phyloP scores from a whole-genome alignment of 108 stramenopile genomes.

The Cafeteria roenbergensis region DNA sequence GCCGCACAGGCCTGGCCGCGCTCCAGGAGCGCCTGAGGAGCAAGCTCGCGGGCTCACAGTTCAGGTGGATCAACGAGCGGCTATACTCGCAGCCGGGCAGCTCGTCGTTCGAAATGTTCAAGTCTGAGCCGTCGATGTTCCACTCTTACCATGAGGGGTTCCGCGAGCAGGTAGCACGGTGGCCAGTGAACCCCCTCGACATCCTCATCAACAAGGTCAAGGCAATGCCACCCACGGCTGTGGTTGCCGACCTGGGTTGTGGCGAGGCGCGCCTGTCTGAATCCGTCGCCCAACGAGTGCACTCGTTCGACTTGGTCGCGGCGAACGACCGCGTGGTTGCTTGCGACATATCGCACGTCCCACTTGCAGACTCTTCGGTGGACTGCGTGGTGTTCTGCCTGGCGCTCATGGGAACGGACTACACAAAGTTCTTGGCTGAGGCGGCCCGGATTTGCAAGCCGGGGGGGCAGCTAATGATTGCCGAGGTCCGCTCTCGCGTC shows the following conservation, averaged over 20 bases:
- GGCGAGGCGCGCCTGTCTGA: constrained; percentile 85
- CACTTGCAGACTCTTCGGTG: constrained; percentile 59
- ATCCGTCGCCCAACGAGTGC: constrained; percentile 48
- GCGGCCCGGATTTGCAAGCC: constrained; percentile 68
- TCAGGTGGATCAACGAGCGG: constrained; percentile 89
- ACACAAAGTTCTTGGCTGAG: constrained; percentile 79
- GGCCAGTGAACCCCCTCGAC: constrained; percentile 95
- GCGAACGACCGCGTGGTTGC: constrained; percentile 68
- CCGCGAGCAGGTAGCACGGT: constrained; percentile 73
- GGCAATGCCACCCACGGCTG: constrained; percentile 15
- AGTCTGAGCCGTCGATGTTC: constrained; percentile 69
- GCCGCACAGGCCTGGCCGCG: no score
- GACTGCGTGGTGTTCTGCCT: constrained; percentile 88
- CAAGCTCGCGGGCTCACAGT: constrained; percentile 71
- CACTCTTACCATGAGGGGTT: constrained; percentile 92
- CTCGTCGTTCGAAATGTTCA: constrained; percentile 60
- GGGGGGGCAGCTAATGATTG: constrained; percentile 67
- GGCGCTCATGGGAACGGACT: constrained; percentile 89
- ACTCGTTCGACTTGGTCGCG: constrained; percentile 85
- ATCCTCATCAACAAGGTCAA: constrained; percentile 62
- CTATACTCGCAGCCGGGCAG: constrained; percentile 73
- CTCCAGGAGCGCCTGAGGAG: no score
- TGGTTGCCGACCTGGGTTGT: constrained; percentile 95
- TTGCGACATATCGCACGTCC: constrained; percentile 87
- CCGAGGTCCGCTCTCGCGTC: constrained; percentile 85